phyloP scores from a whole-genome alignment of 371 early-diverging fungal species.

The Apophysomyces elegans region DNA sequence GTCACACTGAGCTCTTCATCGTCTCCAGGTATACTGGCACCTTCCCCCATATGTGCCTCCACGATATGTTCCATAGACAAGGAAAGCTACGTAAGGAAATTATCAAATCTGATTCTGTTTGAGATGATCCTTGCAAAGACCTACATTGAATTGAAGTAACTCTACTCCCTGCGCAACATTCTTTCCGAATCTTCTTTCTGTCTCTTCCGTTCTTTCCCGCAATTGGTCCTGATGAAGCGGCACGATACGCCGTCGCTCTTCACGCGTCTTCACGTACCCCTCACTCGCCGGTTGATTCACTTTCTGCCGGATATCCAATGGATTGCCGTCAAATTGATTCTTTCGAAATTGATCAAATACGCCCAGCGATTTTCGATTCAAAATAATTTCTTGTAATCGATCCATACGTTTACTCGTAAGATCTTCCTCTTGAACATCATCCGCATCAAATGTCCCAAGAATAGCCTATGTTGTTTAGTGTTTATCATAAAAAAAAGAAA shows the following conservation, averaged over 20 bases:
- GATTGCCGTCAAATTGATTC: slow-evolving; percentile 55
- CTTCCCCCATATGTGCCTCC: slow-evolving; percentile 4
- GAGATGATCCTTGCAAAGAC: neutral
- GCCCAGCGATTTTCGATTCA: slow-evolving; percentile 49
- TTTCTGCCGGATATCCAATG: slow-evolving; percentile 36
- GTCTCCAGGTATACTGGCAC: slow-evolving; percentile 1
- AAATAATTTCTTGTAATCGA: slow-evolving; percentile 35
- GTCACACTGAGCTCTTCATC: slow-evolving; percentile 19
- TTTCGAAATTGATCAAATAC: slow-evolving; percentile 42
- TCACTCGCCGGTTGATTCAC: slow-evolving; percentile 6
- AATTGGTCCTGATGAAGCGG: slow-evolving; percentile 27
- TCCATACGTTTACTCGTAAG: slow-evolving; percentile 35
- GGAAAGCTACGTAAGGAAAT: neutral
- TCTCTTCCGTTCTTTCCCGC: slow-evolving; percentile 17
- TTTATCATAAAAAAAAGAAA: too few species aligned
- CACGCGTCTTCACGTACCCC: slow-evolving; percentile 20
- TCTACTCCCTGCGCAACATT: slow-evolving; percentile 17
- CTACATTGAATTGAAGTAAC: slow-evolving; percentile 26
- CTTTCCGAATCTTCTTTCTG: slow-evolving; percentile 21
- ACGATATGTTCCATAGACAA: slow-evolving; percentile 11
- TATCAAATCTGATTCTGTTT: neutral
- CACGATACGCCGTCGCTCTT: slow-evolving; percentile 36
- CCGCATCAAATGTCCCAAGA: slow-evolving; percentile 38
- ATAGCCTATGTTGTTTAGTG: slow-evolving; percentile 30
- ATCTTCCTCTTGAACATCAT: slow-evolving; percentile 36